Evolutionary conservation across 805 yeast genomes (phyloP).

Genomic region (Wickerhamiella sergipiensis): DNA sequence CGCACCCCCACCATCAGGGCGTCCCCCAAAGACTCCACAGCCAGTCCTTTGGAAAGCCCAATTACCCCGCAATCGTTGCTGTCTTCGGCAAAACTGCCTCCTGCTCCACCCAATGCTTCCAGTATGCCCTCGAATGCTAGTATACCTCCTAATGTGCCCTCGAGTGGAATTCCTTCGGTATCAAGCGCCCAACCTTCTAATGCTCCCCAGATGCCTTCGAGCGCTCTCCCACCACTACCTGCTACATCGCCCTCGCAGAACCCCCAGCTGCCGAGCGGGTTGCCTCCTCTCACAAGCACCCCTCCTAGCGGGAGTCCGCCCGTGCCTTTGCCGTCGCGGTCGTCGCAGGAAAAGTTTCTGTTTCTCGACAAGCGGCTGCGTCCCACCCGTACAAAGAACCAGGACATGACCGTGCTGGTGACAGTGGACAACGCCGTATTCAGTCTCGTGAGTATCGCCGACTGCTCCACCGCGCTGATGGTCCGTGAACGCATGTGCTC

Average conservation of each 20-base stretch:
- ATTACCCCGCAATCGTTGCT: background rate
- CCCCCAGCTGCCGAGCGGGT: background rate
- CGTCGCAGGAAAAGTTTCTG: constrained; percentile 14
- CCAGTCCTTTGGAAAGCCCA: background rate
- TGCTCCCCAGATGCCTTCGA: background rate
- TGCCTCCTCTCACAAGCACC: background rate
- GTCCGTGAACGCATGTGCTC: constrained; percentile 26
- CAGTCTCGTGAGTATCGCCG: constrained; percentile 32
- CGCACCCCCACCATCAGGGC: background rate
- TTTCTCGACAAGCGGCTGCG: constrained; percentile 14
- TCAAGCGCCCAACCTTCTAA: background rate
- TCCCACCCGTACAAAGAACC: constrained; percentile 25
- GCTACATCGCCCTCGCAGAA: background rate
- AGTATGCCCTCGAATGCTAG: background rate
- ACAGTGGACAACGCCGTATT: constrained; percentile 52
- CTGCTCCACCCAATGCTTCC: background rate
- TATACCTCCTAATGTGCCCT: too few relatives aligned
- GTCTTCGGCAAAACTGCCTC: background rate
- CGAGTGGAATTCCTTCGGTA: too few relatives aligned
- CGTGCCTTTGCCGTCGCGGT: background rate
- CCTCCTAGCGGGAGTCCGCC: background rate
- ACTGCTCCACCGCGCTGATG: constrained; percentile 20
- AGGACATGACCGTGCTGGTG: constrained; percentile 32
- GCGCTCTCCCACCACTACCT: background rate
- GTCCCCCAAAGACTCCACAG: background rate